phyloP scores from a whole-genome alignment of 371 early-diverging fungal species.

The Paramicrosporidium saccamoebae region DNA sequence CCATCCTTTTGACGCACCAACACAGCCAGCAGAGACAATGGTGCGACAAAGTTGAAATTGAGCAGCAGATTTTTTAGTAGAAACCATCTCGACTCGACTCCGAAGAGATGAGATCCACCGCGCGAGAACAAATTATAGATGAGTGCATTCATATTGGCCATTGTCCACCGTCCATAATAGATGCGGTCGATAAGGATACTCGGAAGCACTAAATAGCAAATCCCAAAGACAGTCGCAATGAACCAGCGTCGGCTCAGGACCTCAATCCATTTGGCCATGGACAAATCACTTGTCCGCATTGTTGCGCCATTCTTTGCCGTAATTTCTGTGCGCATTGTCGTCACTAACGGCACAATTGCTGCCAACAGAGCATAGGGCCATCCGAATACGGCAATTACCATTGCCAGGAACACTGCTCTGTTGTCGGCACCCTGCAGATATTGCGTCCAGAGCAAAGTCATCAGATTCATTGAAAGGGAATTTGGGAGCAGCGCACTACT shows the following conservation, averaged over 20 bases:
- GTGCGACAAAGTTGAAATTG: conserved; percentile 48
- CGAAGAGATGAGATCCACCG: conserved; percentile 51
- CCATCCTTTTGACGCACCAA: no score
- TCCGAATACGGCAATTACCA: conserved; percentile 27
- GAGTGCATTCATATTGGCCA: conserved; percentile 56
- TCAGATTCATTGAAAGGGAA: conserved; percentile 57
- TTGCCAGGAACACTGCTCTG: conserved; percentile 12
- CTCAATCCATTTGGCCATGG: conserved; percentile 4
- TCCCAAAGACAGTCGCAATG: neutral
- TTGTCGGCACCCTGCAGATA: conserved; percentile 10
- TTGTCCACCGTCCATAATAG: conserved; percentile 23
- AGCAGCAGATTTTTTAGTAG: conserved; percentile 51
- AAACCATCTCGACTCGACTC: conserved; percentile 71
- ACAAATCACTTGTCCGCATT: conserved; percentile 11
- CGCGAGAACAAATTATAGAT: conserved; percentile 51
- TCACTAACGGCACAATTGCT: conserved; percentile 35
- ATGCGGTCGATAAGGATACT: conserved; percentile 26
- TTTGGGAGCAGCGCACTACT: conserved; percentile 54
- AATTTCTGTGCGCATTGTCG: conserved; percentile 18
- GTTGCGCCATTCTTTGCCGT: conserved; percentile 8
- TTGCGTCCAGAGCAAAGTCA: conserved; percentile 32
- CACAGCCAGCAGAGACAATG: conserved; percentile 20
- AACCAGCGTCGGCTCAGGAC: conserved; percentile 5
- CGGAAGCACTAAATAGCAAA: conserved; percentile 7
- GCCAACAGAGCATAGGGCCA: conserved; percentile 62